A percentile compares a stretch with the other conserved stretches of the same genome.
These are phyloP conservation scores for Lagerstroemia fauriei DNA, from an alignment of 441 rosid species.

Conservation along the genomic window DNA sequence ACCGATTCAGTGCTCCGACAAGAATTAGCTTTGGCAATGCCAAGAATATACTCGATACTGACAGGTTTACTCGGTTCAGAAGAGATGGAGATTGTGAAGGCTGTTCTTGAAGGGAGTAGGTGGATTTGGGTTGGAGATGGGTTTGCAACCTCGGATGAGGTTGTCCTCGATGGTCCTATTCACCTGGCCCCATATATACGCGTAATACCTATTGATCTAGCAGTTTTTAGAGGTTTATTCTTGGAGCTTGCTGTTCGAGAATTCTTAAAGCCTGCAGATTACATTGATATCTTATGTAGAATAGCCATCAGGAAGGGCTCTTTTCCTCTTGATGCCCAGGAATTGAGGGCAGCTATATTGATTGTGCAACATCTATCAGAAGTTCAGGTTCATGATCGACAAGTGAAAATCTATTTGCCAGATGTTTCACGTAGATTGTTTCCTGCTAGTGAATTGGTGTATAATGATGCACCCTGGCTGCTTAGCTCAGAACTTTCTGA, in stretches of 20 bases:
- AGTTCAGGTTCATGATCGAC: constrained; percentile 61
- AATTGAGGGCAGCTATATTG: constrained; percentile 80
- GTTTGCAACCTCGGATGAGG: constrained; percentile 87
- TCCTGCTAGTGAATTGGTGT: constrained; percentile 80
- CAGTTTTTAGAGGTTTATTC: constrained; percentile 82
- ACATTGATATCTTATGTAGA: constrained; percentile 77
- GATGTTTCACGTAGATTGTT: constrained; percentile 80
- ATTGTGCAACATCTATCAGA: constrained; percentile 94
- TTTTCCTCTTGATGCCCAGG: constrained; percentile 68
- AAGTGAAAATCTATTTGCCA: constrained; percentile 74
- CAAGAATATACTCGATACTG: constrained; percentile 78
- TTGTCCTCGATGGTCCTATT: constrained; percentile 95
- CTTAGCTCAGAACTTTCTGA: constrained; percentile 66
- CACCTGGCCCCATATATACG: constrained; percentile 95
- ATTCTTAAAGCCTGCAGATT: constrained; percentile 77
- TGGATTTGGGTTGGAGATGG: constrained; percentile 99
- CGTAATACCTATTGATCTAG: constrained; percentile 86
- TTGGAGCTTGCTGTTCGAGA: constrained; percentile 89
- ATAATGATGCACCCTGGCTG: constrained; percentile 98
- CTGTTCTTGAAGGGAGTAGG: constrained; percentile 96
- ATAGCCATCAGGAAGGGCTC: constrained; percentile 78
- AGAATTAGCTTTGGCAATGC: constrained; percentile 93
- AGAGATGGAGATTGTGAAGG: constrained; percentile 96
- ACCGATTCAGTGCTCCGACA: constrained; percentile 75
- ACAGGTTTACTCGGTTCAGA: constrained; percentile 76